A percentile compares a stretch with the other conserved stretches of the same genome.
Evolutionary conservation across 257 asterid species (phyloP).

Genomic region (Leonotis leonurus): DNA sequence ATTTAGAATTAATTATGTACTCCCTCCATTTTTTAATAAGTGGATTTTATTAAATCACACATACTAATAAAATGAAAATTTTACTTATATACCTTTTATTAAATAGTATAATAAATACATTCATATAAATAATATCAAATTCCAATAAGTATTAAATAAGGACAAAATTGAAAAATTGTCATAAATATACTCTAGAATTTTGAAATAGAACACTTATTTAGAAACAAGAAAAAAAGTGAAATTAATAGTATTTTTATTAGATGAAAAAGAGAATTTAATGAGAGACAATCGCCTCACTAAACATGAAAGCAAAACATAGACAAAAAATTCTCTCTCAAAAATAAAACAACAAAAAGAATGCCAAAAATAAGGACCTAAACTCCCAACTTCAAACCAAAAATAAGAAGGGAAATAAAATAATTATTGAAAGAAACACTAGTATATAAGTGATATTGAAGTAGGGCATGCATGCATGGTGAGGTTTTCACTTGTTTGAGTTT

Average conservation of each 20-base stretch:
- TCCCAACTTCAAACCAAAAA: not conserved
- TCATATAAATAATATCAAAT: no score
- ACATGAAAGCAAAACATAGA: not conserved
- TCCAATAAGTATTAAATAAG: no score
- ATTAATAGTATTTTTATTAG: not conserved
- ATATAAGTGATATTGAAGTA: no score
- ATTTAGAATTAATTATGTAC: no score
- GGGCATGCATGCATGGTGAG: not conserved
- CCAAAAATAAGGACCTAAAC: not conserved
- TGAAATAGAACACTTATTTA: no score
- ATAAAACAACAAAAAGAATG: not conserved
- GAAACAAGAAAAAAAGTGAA: not conserved
- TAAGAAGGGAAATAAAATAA: not conserved
- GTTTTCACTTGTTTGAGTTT: constrained; percentile 34
- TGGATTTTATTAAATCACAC: no score
- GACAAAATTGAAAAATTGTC: no score
- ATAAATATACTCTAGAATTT: no score
- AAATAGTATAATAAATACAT: no score
- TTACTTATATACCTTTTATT: no score
- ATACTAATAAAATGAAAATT: no score
- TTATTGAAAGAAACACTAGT: not conserved
- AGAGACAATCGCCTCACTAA: not conserved
- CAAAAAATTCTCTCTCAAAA: not conserved
- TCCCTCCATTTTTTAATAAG: no score
- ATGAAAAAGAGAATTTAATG: not conserved